Conservation (phyloP, 768 basidiomycete species). For the Termitomyces heimii region DNA sequence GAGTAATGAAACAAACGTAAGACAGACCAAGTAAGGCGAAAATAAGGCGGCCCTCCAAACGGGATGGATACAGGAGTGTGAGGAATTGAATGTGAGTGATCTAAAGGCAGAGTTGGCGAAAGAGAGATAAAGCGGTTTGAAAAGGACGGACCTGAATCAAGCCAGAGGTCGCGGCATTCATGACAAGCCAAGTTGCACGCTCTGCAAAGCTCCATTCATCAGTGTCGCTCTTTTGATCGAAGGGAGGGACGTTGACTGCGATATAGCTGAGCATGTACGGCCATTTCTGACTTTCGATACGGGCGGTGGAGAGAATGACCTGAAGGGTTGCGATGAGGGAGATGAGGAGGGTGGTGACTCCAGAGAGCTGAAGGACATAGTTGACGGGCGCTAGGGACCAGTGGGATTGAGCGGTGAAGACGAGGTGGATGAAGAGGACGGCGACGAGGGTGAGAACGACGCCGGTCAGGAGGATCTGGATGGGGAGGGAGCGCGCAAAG, state of each 20-base stretch:
- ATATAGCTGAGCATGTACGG: slow-evolving; percentile 97
- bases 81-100: slow-evolving; percentile 98
- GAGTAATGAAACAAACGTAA: not conserved
- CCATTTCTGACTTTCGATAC: slow-evolving; percentile 68
- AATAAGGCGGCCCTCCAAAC: slow-evolving; percentile 82
- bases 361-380: slow-evolving; percentile 83
- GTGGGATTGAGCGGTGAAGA: slow-evolving; percentile 96
- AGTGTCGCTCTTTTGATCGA: slow-evolving; percentile 23
- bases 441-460: slow-evolving; percentile 79
- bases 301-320: slow-evolving; percentile 58
- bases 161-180: slow-evolving; percentile 81
- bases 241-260: slow-evolving; percentile 70
- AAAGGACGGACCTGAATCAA: slow-evolving; percentile 72
- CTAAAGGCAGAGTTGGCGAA: slow-evolving; percentile 30
- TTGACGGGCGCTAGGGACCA: slow-evolving; percentile 91
- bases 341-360: slow-evolving; percentile 74
- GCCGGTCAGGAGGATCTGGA: slow-evolving; percentile 84
- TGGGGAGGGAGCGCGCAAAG: slow-evolving; percentile 84
- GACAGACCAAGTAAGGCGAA: slow-evolving; percentile 71
- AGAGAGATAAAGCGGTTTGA: not conserved
- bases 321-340: slow-evolving; percentile 74
- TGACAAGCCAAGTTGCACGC: slow-evolving; percentile 74
- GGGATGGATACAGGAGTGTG: slow-evolving; percentile 89
- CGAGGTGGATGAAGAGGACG: slow-evolving; percentile 85
- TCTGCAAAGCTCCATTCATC: slow-evolving; percentile 58